phyloP scores from a whole-genome alignment of 2,329 filamentous ascomycete genomes.

The Tolypocladium ovalisporum region DNA sequence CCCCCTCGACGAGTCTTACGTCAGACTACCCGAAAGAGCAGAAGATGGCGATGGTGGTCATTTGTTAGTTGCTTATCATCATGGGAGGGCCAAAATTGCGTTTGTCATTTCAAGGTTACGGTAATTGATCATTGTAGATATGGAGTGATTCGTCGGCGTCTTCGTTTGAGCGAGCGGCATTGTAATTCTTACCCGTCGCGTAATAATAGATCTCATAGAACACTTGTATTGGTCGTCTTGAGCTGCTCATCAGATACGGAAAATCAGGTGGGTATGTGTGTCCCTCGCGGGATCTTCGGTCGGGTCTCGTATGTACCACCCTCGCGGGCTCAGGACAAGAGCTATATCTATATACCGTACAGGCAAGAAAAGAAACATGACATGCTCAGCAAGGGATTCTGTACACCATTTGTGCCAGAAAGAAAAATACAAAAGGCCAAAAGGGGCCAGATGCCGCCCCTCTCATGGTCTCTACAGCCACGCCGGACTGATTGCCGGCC shows the following conservation, averaged over 20 bases:
- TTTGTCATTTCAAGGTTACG: background rate
- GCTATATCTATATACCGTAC: background rate
- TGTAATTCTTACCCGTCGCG: background rate
- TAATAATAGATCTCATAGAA: background rate
- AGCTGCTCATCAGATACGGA: background rate
- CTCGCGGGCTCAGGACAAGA: background rate
- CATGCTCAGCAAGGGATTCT: background rate
- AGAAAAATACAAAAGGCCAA: background rate
- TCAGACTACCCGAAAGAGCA: too few species aligned
- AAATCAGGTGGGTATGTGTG: background rate
- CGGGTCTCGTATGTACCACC: background rate
- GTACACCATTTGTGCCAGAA: background rate
- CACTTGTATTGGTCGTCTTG: too few species aligned
- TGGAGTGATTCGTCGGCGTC: background rate
- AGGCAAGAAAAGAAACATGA: background rate
- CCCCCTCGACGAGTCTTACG: too few species aligned
- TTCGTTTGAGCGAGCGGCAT: background rate
- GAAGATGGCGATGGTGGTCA: too few species aligned
- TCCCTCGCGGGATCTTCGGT: background rate
- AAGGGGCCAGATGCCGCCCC: background rate
- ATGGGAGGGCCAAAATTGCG: background rate
- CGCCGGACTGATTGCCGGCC: background rate
- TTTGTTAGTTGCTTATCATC: background rate
- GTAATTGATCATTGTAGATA: background rate
- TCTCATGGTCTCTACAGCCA: background rate